Percentiles rank a stretch among this genome's conserved stretches.
These are phyloP conservation scores for Dothistroma septosporum DNA, from an alignment of 2,329 filamentous ascomycete genomes.

Conservation along the genomic window DNA sequence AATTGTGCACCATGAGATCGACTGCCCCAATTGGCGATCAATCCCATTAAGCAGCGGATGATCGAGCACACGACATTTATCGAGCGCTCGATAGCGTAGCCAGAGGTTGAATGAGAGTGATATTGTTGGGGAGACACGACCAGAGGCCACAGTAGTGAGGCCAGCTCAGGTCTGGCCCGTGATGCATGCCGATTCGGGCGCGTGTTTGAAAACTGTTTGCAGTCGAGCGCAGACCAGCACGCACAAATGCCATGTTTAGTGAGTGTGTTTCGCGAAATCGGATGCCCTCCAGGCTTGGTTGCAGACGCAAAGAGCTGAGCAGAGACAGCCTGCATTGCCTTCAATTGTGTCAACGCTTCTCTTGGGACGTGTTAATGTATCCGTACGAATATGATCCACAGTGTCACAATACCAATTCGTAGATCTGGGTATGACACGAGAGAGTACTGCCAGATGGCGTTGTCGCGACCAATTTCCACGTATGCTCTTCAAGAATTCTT, in stretches of 20 bases:
- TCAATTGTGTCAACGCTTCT: too few relatives aligned
- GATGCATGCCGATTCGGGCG: background rate
- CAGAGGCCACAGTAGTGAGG: background rate
- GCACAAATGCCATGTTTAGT: background rate
- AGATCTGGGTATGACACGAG: too few relatives aligned
- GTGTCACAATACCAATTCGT: too few relatives aligned
- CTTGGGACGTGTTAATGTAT: background rate
- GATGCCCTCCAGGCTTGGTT: background rate
- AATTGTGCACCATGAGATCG: background rate
- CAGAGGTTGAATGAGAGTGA: slow-evolving; percentile 19
- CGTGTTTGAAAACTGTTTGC: background rate
- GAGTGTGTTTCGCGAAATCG: too few relatives aligned
- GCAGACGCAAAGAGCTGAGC: background rate
- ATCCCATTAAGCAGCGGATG: background rate
- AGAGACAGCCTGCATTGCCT: background rate
- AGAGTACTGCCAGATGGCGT: too few relatives aligned
- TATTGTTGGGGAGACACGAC: background rate
- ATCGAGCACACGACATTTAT: background rate
- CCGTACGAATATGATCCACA: background rate
- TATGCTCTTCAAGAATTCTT: too few relatives aligned
- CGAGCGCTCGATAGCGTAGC: background rate
- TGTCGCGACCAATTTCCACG: too few relatives aligned
- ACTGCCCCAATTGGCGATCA: background rate
- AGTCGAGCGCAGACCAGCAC: background rate
- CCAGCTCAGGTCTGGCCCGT: background rate